Conservation (phyloP, 2,329 filamentous ascomycete genomes). For the Cryoendolithus antarcticus region DNA sequence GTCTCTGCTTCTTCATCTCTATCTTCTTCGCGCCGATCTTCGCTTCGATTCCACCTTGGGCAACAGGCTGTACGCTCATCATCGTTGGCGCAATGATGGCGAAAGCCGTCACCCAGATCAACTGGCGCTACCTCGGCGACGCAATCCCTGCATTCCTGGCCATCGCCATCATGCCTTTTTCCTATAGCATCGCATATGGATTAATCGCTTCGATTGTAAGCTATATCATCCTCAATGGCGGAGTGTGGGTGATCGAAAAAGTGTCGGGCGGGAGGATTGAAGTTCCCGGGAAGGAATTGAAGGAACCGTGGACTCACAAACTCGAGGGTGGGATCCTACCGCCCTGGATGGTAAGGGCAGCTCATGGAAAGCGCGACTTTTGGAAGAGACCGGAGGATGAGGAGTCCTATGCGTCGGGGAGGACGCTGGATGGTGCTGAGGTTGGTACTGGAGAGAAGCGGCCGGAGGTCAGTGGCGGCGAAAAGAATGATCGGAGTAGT, state of each 20-base stretch:
- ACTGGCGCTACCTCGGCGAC: constrained; percentile 79
- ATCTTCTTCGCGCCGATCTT: constrained; percentile 88
- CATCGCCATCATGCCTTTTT: constrained; percentile 78
- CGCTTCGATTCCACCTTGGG: constrained; percentile 79
- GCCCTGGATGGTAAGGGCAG: constrained; percentile 55
- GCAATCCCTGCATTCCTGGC: constrained; percentile 75
- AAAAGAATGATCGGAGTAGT: too few species aligned
- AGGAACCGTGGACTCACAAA: constrained; percentile 70
- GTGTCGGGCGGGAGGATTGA: constrained; percentile 56
- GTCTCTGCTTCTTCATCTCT: constrained; percentile 73
- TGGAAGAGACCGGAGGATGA: constrained; percentile 39
- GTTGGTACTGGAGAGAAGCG: background rate
- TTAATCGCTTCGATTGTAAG: constrained; percentile 68
- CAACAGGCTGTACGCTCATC: constrained; percentile 76
- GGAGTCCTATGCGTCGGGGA: background rate
- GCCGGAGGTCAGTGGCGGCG: too few species aligned
- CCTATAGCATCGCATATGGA: constrained; percentile 78
- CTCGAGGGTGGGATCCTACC: constrained; percentile 64
- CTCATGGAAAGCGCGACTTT: constrained; percentile 59
- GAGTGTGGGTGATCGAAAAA: constrained; percentile 57
- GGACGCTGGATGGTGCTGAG: constrained; percentile 2
- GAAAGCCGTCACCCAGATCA: constrained; percentile 65
- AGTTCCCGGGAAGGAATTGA: constrained; percentile 61
- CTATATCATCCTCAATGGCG: constrained; percentile 63
- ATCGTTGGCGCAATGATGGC: constrained; percentile 85